Percentiles rank a stretch among this genome's conserved stretches.
Conservation (phyloP, 371 early-diverging fungal species). For the Batkoa obscura region DNA sequence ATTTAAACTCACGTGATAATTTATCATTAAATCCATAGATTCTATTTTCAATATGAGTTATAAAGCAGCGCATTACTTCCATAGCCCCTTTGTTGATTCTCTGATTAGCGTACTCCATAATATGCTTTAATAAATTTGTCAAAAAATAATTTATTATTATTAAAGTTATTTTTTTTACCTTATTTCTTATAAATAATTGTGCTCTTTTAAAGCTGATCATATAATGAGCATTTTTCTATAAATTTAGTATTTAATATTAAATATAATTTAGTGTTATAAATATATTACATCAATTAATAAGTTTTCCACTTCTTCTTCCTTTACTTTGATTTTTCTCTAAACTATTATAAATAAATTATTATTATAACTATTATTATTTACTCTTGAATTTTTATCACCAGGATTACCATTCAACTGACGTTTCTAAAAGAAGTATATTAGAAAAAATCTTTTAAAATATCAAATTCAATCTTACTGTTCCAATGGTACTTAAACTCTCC, state of each 20-base stretch:
- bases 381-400: too few relatives aligned
- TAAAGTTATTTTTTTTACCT: constrained; percentile 14
- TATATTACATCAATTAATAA: too few relatives aligned
- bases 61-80: constrained; percentile 32
- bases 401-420: too few relatives aligned
- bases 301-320: too few relatives aligned
- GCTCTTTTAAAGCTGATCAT: constrained; percentile 53
- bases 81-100: constrained; percentile 47
- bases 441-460: too few relatives aligned
- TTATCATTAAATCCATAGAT: constrained; percentile 26
- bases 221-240: constrained; percentile 35
- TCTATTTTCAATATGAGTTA: constrained; percentile 23
- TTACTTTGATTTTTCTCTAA: too few relatives aligned
- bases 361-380: too few relatives aligned
- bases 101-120: constrained; percentile 37
- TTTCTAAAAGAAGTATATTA: too few relatives aligned
- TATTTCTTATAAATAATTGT: constrained; percentile 56
- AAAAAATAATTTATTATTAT: not conserved
- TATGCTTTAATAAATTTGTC: constrained; percentile 13
- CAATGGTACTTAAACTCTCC: too few relatives aligned
- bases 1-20: constrained; percentile 24
- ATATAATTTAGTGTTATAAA: not conserved
- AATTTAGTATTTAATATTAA: not conserved
- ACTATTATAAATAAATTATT: too few relatives aligned
- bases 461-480: too few relatives aligned